These are phyloP conservation scores for Phalaenopsis aphrodite DNA, from an alignment of 106 monocot species.

Conservation along the genomic window DNA sequence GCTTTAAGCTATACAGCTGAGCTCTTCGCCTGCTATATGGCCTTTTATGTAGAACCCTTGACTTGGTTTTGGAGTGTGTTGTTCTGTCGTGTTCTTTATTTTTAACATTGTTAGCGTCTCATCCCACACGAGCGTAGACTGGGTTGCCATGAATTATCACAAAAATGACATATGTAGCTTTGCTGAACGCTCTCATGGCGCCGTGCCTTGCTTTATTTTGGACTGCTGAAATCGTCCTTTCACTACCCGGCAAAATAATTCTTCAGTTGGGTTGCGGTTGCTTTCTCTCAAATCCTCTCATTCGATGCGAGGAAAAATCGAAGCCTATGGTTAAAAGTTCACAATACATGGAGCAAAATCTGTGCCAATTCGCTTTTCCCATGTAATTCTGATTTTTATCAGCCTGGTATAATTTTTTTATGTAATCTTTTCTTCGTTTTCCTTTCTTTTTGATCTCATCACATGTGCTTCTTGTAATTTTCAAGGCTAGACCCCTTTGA, in stretches of 20 bases:
- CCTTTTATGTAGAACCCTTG: background rate
- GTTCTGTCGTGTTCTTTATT: background rate
- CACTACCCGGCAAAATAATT: background rate
- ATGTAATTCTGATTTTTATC: background rate
- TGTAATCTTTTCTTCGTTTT: background rate
- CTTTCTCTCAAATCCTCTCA: background rate
- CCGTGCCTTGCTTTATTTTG: background rate
- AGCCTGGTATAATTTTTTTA: background rate
- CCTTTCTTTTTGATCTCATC: background rate
- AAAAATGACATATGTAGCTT: background rate
- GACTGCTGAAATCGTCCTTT: too few species aligned
- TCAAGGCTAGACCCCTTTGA: background rate
- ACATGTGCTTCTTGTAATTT: background rate
- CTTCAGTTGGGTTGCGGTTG: background rate
- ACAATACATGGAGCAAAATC: background rate
- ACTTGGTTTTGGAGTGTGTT: background rate
- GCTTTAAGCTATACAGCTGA: background rate
- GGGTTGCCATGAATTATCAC: background rate
- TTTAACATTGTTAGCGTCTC: background rate
- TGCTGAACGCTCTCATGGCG: background rate
- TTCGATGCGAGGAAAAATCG: background rate
- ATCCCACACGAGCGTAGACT: background rate
- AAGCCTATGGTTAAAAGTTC: background rate
- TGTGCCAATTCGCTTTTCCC: background rate
- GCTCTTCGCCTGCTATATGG: background rate